Percentiles rank a stretch among this genome's conserved stretches.
Evolutionary conservation across 2,329 filamentous ascomycete species (phyloP).

Genomic region (Neopestalotiopsis rosae): DNA sequence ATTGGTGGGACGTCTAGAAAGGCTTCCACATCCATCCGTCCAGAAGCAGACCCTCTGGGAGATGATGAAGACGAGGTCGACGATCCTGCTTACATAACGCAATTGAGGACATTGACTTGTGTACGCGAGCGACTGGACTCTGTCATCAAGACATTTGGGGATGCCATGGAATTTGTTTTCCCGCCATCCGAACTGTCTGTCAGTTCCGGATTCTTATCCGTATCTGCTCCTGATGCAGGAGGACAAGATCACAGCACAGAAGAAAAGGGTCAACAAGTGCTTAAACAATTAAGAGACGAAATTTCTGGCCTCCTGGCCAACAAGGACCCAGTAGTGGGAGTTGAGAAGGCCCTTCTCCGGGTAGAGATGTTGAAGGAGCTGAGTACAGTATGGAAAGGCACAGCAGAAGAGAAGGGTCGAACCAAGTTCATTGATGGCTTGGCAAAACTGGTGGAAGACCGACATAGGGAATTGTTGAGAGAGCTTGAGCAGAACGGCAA

Average conservation of each 20-base stretch:
- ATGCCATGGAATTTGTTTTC: slow-evolving; percentile 94
- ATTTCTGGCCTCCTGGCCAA: slow-evolving; percentile 65
- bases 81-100: slow-evolving; percentile 70
- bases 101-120: slow-evolving; percentile 80
- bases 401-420: slow-evolving; percentile 88
- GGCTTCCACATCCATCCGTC: slow-evolving; percentile 26
- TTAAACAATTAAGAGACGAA: slow-evolving; percentile 72
- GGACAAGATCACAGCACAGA: slow-evolving; percentile 70
- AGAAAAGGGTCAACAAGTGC: slow-evolving; percentile 85
- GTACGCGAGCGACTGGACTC: slow-evolving; percentile 85
- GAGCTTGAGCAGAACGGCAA: slow-evolving; percentile 53
- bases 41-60: slow-evolving; percentile 25
- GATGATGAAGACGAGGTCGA: slow-evolving; percentile 24
- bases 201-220: slow-evolving; percentile 84
- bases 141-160: slow-evolving; percentile 89
- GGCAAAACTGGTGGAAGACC: slow-evolving; percentile 82
- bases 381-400: slow-evolving; percentile 89
- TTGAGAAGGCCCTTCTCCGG: slow-evolving; percentile 74
- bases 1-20: slow-evolving; percentile 26
- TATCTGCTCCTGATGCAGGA: slow-evolving; percentile 82
- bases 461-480: slow-evolving; percentile 57
- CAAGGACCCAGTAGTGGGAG: slow-evolving; percentile 66
- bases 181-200: slow-evolving; percentile 87
- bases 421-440: slow-evolving; percentile 81
- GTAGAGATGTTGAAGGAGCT: slow-evolving; percentile 81